Percentiles rank a stretch among this genome's conserved stretches.
Evolutionary conservation across 345 rosid genomes (phyloP).

Genomic region (Eucalyptus erythrocorys): DNA sequence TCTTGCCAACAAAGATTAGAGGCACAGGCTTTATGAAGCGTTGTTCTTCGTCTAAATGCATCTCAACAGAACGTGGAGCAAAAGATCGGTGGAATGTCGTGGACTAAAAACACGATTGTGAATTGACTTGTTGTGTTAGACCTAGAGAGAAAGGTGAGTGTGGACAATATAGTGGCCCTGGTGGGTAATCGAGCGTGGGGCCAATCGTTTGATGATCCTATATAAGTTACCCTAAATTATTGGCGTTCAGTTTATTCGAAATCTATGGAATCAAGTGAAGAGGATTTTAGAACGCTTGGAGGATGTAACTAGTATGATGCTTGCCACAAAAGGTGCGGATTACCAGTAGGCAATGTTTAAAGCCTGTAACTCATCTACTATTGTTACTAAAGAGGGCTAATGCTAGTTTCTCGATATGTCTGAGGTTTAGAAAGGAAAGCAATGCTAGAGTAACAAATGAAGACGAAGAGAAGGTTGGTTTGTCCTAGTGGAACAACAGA

Average conservation of each 20-base stretch:
- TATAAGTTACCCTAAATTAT: too few species aligned
- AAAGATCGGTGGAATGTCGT: not conserved
- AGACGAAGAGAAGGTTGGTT: too few species aligned
- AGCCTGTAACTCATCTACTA: not conserved
- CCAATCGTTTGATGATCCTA: too few species aligned
- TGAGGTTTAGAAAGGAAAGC: too few species aligned
- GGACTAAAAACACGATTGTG: not conserved
- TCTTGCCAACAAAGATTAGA: too few species aligned
- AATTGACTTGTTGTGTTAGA: too few species aligned
- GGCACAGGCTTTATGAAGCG: not conserved
- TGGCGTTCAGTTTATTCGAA: too few species aligned
- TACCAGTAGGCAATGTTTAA: not conserved
- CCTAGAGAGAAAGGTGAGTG: not conserved
- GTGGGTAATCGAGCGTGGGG: too few species aligned
- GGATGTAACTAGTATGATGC: not conserved
- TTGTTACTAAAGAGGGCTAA: not conserved
- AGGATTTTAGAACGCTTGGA: too few species aligned
- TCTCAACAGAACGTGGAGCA: not conserved
- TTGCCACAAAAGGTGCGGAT: not conserved
- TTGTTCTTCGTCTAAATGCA: not conserved
- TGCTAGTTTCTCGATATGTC: too few species aligned
- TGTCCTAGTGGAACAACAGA: too few species aligned
- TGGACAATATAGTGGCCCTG: not conserved
- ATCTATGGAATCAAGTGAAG: too few species aligned
- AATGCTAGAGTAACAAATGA: not conserved